Conservation (phyloP, 1,139 yeast species). For the Taiozyma onychis region DNA sequence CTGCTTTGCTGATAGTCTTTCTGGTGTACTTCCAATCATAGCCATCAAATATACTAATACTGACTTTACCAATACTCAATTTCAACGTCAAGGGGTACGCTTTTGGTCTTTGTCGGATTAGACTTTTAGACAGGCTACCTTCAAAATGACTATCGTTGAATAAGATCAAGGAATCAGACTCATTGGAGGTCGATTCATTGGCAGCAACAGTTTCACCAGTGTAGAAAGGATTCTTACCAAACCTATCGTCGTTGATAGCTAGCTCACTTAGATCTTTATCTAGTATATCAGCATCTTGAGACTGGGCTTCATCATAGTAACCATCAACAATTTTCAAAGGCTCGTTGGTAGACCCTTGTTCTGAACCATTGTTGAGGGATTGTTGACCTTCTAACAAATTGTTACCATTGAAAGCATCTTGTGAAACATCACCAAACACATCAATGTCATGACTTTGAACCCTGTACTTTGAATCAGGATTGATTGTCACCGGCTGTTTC, state of each 20-base stretch:
- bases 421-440: conserved; percentile 45
- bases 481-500: conserved; percentile 57
- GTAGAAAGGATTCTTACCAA: conserved; percentile 14
- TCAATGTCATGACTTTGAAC: conserved; percentile 36
- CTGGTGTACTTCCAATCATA: conserved; percentile 89
- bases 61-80: conserved; percentile 27
- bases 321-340: conserved; percentile 32
- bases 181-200: conserved; percentile 14
- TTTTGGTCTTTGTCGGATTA: background rate
- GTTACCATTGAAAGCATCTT: conserved; percentile 25
- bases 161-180: conserved; percentile 25
- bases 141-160: conserved; percentile 46
- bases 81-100: conserved; percentile 11
- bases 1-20: conserved; percentile 55
- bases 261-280: conserved; percentile 29
- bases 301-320: conserved; percentile 26
- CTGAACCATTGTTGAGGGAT: background rate
- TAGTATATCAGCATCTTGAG: conserved; percentile 20
- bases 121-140: conserved; percentile 4
- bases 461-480: conserved; percentile 51
- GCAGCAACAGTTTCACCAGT: conserved; percentile 1
- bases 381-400: background rate
- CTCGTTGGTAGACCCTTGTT: conserved; percentile 1
- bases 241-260: conserved; percentile 13
- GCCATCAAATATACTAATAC: conserved; percentile 74